Base-by-base conservation (phyloP, 2,329 filamentous ascomycete species). In the Pseudocercospora crystallina region DNA sequence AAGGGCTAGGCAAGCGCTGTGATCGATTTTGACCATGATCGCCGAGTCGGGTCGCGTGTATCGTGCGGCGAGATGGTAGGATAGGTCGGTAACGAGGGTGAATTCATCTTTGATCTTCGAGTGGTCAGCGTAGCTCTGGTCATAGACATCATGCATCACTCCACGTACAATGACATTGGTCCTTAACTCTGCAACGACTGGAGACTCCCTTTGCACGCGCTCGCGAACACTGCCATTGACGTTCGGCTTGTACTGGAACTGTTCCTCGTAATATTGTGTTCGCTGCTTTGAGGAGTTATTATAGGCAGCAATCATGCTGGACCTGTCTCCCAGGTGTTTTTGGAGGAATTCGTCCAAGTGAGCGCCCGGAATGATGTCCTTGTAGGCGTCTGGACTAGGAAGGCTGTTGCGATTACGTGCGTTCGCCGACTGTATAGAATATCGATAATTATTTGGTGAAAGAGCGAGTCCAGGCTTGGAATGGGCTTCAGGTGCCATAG, bases 1-100 rank as follows among this genome's bases (percentile, higher is more conserved):
- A 53, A 92, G 85, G 48, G 89, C 75, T 60, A 96, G 80, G 64
- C 86, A 88, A 11, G 82, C 80, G 20, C 86, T 84, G 63, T 94
- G 88, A 36, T 86, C 80, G n/a, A 95, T 73, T 2, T 82, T 85
- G 40, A 95, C 81, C 65, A 88, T 81, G 51, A 95, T 84, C 8
- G 84, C 87, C 2, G 83, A 81, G 49, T 89, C 79, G 2, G 88
- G 83, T 26, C 88, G 82, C 53, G 86, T 83, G 66, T 90, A 96
- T 40, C 89, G 82, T 53, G 81, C 79, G 1, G 89, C 86, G 12
- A 96, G 76, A 55, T 85, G 81, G 58, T 84, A 81, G 3, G 87
- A 86, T 13, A 95, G 76, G 62, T 87, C 83, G 9, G 83, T 87
- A 43, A 90, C 83, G 58, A 94, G 82, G 8, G 80, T 83, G 63